Evolutionary conservation across 2,329 filamentous ascomycete genomes (phyloP).

Genomic region (Nectriaceae sp.): DNA sequence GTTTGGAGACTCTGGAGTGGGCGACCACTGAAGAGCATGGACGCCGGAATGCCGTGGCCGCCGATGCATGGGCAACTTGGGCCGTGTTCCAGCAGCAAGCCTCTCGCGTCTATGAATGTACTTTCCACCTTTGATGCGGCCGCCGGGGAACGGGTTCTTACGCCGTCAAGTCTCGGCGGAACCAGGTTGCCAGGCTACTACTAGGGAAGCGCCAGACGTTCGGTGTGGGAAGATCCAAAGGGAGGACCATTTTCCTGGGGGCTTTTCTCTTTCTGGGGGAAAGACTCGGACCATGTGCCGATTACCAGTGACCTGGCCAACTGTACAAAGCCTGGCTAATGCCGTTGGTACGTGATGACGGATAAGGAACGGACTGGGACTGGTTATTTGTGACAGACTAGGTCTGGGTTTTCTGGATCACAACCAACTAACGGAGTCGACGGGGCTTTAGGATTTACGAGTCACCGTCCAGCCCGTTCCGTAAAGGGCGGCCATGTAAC

Average conservation of each 20-base stretch:
- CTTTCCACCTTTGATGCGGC: background rate
- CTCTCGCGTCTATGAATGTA: slow-evolving; percentile 6
- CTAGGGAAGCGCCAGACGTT: background rate
- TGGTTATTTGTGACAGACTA: slow-evolving; percentile 22
- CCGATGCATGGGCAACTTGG: slow-evolving; percentile 1
- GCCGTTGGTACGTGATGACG: slow-evolving; percentile 8
- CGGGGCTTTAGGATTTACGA: background rate
- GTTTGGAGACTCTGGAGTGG: background rate
- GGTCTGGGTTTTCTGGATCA: slow-evolving; percentile 28
- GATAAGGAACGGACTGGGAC: slow-evolving; percentile 23
- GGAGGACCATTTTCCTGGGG: too few species aligned
- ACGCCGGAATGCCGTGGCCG: slow-evolving; percentile 10
- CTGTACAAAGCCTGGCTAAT: background rate
- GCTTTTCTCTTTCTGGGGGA: slow-evolving; percentile 14
- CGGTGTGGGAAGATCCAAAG: slow-evolving; percentile 4
- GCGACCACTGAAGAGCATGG: slow-evolving; percentile 13
- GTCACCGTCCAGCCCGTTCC: background rate
- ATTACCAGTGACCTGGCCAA: background rate
- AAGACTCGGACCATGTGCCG: background rate
- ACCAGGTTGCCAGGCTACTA: slow-evolving; percentile 10
- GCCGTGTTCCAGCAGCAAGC: slow-evolving; percentile 20
- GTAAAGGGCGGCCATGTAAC: too few species aligned
- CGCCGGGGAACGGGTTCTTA: too few species aligned
- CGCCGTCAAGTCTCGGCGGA: slow-evolving; percentile 18
- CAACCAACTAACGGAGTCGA: slow-evolving; percentile 7